Evolutionary conservation across 768 basidiomycete species (phyloP), one percentile per base, ranked within the genome.

Genomic region (Dentipellis sp.): DNA sequence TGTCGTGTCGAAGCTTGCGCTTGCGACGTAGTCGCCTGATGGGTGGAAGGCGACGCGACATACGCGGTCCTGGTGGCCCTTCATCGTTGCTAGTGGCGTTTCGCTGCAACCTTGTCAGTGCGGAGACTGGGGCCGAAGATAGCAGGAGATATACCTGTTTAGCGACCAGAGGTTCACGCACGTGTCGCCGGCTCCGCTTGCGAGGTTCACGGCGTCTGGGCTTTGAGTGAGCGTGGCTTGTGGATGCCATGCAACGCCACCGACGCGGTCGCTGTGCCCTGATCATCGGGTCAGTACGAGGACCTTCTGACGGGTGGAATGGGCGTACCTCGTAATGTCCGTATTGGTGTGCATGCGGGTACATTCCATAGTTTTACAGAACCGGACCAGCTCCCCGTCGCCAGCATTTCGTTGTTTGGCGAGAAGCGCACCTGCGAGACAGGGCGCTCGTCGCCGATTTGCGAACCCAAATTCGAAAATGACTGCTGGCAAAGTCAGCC

Each of bases 171-270:
- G 72, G 66, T 91, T 83, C 50, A 98, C 80, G 60, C 76, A 81
- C 50, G 81, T 82, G 68, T 99, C 97, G 12, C 87, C 94, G 5
- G 87, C 95, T 39, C 94, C 91, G 58, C 92, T 95, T 2, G 82
- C 94, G 52, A 99, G 76, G 68, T 97, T 97, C 12, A 91, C 86
- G 1, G 76, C 53, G 59, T 81, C 74, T 66, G 80, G 71, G 54
- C 75, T 67, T 68, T 86, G 82, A 50, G 84, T 69, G 12, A 94
- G 65, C 0, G 94, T 97, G 16, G 95, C 94, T 64, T 84, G 75
- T 1, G 97, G 97, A 74, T 99, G 94, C 97, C 97, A 99, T 39
- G 94, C 94, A 47, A 97, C 86, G 17, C 97, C 97, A 51, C 97
- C 93, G 29, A 98, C 85, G 52, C 88, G 84, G 65, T 98, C 95